Evolutionary conservation across 106 monocot genomes (phyloP).

Genomic region (Dactylorhiza incarnata): DNA sequence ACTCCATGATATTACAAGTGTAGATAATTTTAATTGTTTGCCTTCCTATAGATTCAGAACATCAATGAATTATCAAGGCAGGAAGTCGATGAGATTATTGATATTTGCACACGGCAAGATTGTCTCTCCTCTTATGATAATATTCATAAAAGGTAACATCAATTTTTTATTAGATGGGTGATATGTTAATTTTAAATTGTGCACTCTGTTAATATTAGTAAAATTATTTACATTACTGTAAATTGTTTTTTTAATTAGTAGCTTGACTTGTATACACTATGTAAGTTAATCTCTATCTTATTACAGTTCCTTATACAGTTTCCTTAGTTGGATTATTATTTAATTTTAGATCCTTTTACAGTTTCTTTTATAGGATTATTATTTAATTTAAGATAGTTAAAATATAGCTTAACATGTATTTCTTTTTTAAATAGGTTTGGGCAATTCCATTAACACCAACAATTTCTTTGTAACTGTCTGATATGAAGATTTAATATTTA

Average conservation of each 20-base stretch:
- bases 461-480: too few species aligned
- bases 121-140: conserved; percentile 53
- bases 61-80: conserved; percentile 95
- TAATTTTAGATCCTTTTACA: background rate
- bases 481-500: too few species aligned
- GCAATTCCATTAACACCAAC: too few species aligned
- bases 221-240: background rate
- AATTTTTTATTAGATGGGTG: background rate
- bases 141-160: conserved; percentile 63
- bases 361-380: too few species aligned
- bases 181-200: background rate
- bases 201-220: background rate
- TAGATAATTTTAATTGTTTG: background rate
- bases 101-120: conserved; percentile 44
- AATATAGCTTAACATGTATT: too few species aligned
- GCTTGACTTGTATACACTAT: background rate
- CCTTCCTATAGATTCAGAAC: conserved; percentile 55
- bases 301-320: background rate
- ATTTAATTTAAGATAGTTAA: too few species aligned
- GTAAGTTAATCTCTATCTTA: background rate
- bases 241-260: background rate
- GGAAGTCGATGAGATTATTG: conserved; percentile 96
- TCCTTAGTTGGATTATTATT: background rate
- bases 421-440: too few species aligned
- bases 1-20: background rate